phyloP scores from a whole-genome alignment of 2,329 filamentous ascomycete species.

The Botrytis tulipae region DNA sequence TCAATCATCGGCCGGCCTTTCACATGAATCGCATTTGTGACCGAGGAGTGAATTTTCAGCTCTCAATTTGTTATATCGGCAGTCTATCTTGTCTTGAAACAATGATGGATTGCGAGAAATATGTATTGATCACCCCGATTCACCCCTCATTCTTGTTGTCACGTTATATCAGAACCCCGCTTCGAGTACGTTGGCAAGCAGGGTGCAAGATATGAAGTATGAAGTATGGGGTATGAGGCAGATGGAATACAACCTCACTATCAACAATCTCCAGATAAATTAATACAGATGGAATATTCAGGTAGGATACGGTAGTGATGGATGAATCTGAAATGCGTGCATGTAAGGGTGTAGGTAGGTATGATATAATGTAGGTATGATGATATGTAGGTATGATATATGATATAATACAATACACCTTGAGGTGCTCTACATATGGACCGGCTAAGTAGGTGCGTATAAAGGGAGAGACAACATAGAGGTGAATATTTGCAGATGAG shows the following conservation, averaged over 20 bases:
- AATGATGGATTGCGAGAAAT: neutral
- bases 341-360: neutral
- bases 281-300: neutral
- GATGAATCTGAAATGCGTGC: neutral
- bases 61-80: neutral
- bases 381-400: too few relatives aligned
- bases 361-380: neutral
- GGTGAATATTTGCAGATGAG: neutral
- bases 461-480: neutral
- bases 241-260: neutral
- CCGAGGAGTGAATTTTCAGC: neutral
- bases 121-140: neutral
- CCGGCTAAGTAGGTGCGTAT: neutral
- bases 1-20: neutral
- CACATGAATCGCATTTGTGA: neutral
- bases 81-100: neutral
- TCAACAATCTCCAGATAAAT: neutral
- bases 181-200: neutral
- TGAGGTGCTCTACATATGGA: neutral
- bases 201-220: neutral
- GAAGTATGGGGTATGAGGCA: neutral
- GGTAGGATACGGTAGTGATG: neutral
- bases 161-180: neutral
- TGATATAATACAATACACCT: neutral
- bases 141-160: neutral